Evolutionary conservation across 192 early-diverging fungal genomes (phyloP), one percentile per base, ranked within the genome.

Genomic region (Coemansia sp.): DNA sequence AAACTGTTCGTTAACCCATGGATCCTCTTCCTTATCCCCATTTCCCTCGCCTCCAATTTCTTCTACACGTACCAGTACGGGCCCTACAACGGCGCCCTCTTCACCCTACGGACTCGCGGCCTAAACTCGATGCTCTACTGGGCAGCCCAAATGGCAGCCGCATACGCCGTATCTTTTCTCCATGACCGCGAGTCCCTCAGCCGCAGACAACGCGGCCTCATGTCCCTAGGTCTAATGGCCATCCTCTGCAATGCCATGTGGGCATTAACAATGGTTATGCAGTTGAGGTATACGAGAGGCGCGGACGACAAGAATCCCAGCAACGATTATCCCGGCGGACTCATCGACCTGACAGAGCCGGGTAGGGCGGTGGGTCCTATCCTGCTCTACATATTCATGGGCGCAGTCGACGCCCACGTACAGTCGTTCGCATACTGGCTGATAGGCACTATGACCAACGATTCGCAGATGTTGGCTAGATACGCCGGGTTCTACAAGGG

Each of bases 401-500:
- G 94, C 31, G 62, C 88, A 10, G 85, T 85, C 50, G 92, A 93
- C 70, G 88, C 93, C 21, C 85, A 91, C 50, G 90, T 86, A 76
- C 93, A 95, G 76, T 83, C 83, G 50, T 88, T 83, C 25, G 70
- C 80, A 1, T 93, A 94, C 87, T 95, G 92, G 92, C 66, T 95
- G 15, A 87, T 95, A 77, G 92, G 92, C 32, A 86, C 90, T 32
- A 78, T 92, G 79, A 89, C 92, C 7, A 92, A 93, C 73, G 91
- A 94, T 66, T 75, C 86, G 41, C 85, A 84, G 39, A 75, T 82
- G 64, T 68, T 88, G 57, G 85, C 91, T 2, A 84, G 88, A 45
- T 92, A 88, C 72, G 87, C 88, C 25, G 94, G 92, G 36, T 92
- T 90, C 82, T 94, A 95, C 87, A 95, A 95, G 84, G 88, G 87